phyloP scores from a whole-genome alignment of 176 grass and related monocot genomes.

The Aegilops bicornis region DNA sequence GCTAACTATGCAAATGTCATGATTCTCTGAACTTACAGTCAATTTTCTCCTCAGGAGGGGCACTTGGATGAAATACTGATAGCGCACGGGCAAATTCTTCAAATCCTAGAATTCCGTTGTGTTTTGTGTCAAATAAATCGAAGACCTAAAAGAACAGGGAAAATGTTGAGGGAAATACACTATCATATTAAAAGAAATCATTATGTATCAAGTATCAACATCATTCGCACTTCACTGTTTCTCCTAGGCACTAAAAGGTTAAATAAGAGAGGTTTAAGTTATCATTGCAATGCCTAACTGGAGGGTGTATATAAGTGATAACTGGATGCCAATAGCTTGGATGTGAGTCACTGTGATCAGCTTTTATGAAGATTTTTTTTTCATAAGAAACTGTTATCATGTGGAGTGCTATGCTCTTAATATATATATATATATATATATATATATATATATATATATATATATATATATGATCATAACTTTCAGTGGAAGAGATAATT shows the following conservation, averaged over 20 bases:
- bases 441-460: not conserved
- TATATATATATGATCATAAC: not conserved
- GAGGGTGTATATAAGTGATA: not conserved
- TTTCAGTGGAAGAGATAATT: not conserved
- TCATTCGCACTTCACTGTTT: not conserved
- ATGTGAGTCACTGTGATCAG: not conserved
- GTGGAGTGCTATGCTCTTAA: not conserved
- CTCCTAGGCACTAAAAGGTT: not conserved
- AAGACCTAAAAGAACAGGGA: slow-evolving; percentile 63
- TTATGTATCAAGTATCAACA: not conserved
- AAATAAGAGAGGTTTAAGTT: not conserved
- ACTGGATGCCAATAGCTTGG: too few species aligned
- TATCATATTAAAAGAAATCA: not conserved
- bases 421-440: not conserved
- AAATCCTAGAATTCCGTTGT: slow-evolving; percentile 92
- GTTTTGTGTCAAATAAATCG: slow-evolving; percentile 98
- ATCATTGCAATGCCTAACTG: not conserved
- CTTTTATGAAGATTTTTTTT: not conserved
- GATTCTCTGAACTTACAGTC: slow-evolving; percentile 60
- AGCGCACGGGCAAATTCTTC: slow-evolving; percentile 94
- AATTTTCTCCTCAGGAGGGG: slow-evolving; percentile 77
- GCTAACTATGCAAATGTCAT: not conserved
- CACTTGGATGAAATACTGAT: slow-evolving; percentile 98
- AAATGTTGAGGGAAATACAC: not conserved
- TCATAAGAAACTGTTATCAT: not conserved